phyloP scores from a whole-genome alignment of 805 yeast genomes.

The Ogataea thermomethanolica region DNA sequence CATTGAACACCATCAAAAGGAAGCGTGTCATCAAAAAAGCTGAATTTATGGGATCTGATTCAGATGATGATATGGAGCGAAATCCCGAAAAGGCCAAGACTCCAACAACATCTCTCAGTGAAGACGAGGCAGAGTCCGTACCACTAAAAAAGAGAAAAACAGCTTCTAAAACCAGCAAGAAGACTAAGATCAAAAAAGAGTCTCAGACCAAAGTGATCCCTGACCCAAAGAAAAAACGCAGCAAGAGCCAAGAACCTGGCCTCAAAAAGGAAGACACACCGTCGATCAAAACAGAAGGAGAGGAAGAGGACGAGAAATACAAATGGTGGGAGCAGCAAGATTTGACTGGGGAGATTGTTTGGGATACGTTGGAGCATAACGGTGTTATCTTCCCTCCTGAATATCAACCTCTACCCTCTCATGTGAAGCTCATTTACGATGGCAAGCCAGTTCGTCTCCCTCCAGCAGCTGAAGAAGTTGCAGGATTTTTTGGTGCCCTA shows the following conservation, averaged over 20 bases:
- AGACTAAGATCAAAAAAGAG: conserved; percentile 18
- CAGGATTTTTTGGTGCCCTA: conserved; percentile 91
- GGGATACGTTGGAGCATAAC: conserved; percentile 82
- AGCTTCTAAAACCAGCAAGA: conserved; percentile 8
- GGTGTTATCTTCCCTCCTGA: conserved; percentile 95
- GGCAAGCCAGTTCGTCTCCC: conserved; percentile 76
- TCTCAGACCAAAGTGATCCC: conserved; percentile 1
- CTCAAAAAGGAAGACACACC: conserved; percentile 19
- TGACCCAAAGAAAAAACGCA: conserved; percentile 4
- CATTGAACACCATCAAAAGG: conserved; percentile 10
- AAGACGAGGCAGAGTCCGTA: conserved; percentile 17
- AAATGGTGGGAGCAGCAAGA: conserved; percentile 84
- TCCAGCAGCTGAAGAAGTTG: conserved; percentile 88
- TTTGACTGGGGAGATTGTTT: conserved; percentile 70
- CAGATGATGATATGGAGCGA: conserved; percentile 9
- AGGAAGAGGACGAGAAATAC: conserved; percentile 58
- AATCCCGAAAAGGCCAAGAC: conserved; percentile 5
- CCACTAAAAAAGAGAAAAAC: conserved; percentile 14
- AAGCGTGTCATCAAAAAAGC: conserved; percentile 2
- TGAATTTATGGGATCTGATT: conserved; percentile 7
- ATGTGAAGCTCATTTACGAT: conserved; percentile 72
- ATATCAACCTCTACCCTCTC: conserved; percentile 78
- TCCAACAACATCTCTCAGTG: conserved; percentile 19
- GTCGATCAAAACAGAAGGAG: conserved; percentile 29
- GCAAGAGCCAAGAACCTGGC: conserved; percentile 2